Percentiles rank a stretch among this genome's conserved stretches.
Evolutionary conservation across 148 eudicot species (phyloP).

Genomic region (Simmondsia chinensis): DNA sequence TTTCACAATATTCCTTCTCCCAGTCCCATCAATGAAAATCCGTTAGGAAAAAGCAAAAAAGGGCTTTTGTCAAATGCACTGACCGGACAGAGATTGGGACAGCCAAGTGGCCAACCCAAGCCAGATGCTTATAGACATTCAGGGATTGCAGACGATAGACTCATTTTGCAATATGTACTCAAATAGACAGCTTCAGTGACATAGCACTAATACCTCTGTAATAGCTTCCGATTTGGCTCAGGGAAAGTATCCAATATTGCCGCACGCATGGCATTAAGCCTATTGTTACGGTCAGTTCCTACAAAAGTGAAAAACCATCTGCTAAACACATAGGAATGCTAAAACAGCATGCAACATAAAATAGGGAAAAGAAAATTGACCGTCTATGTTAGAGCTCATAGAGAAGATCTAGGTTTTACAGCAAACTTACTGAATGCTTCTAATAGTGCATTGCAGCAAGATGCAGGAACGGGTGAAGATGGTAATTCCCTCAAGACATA

Average conservation of each 20-base stretch:
- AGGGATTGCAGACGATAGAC: too few relatives aligned
- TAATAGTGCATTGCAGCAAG: conserved; percentile 93
- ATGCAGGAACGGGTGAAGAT: conserved; percentile 96
- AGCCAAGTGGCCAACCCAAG: too few relatives aligned
- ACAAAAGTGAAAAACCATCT: conserved; percentile 8
- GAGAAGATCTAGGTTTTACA: conserved; percentile 1
- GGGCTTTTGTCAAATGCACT: too few relatives aligned
- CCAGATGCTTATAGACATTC: too few relatives aligned
- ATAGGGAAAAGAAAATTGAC: too few relatives aligned
- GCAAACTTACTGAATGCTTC: conserved; percentile 84
- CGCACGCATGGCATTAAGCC: conserved; percentile 68
- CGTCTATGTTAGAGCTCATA: neutral
- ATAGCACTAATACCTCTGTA: conserved; percentile 92
- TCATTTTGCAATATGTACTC: too few relatives aligned
- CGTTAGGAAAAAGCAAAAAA: too few relatives aligned
- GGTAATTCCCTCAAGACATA: conserved; percentile 87
- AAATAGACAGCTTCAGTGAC: too few relatives aligned
- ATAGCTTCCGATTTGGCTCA: conserved; percentile 87
- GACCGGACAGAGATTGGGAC: too few relatives aligned
- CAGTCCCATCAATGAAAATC: too few relatives aligned
- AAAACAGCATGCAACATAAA: too few relatives aligned
- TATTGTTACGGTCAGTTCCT: conserved; percentile 81
- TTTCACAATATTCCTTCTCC: too few relatives aligned
- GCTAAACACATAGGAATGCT: neutral
- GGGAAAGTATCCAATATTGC: conserved; percentile 96